Conservation (phyloP, 179 eudicot genomes). For the Actinidia polygama region DNA sequence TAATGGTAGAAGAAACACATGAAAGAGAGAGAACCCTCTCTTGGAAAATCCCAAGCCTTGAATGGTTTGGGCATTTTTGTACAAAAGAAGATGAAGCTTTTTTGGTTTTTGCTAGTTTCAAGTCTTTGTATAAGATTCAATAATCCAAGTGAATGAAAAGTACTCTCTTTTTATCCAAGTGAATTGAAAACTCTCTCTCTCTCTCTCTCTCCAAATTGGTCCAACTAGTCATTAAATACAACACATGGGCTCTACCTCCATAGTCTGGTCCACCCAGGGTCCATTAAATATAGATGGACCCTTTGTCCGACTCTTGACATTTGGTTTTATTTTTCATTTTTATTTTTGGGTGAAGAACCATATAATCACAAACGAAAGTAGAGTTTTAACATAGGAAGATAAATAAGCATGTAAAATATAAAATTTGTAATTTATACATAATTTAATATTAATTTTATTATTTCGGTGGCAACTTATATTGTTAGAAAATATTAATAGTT, state of each 20-base stretch:
- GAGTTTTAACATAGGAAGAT: slow-evolving; percentile 25
- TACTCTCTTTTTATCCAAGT: slow-evolving; percentile 16
- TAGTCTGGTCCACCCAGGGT: slow-evolving; percentile 42
- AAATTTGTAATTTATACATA: too few species aligned
- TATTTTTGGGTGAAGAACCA: too few species aligned
- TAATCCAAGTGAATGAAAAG: slow-evolving; percentile 17
- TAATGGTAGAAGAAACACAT: slow-evolving; percentile 22
- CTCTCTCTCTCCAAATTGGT: slow-evolving; percentile 26
- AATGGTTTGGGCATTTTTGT: slow-evolving; percentile 54
- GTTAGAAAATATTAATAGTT: too few species aligned
- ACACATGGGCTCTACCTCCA: slow-evolving; percentile 40
- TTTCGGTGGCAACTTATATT: too few species aligned
- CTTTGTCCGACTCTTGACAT: slow-evolving; percentile 30
- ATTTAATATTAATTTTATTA: too few species aligned
- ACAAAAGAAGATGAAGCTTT: slow-evolving; percentile 74
- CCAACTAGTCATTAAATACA: slow-evolving; percentile 33
- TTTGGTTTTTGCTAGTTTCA: slow-evolving; percentile 25
- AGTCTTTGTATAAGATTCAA: slow-evolving; percentile 30
- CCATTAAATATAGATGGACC: slow-evolving; percentile 47
- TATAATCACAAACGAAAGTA: too few species aligned
- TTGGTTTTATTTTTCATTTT: background rate
- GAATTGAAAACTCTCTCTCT: slow-evolving; percentile 6
- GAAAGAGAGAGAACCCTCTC: slow-evolving; percentile 68
- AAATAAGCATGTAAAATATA: slow-evolving; percentile 2
- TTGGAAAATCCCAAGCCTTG: slow-evolving; percentile 38